These are phyloP conservation scores for Glycine latifolia DNA, from an alignment of 306 rosid genomes.

Conservation along the genomic window DNA sequence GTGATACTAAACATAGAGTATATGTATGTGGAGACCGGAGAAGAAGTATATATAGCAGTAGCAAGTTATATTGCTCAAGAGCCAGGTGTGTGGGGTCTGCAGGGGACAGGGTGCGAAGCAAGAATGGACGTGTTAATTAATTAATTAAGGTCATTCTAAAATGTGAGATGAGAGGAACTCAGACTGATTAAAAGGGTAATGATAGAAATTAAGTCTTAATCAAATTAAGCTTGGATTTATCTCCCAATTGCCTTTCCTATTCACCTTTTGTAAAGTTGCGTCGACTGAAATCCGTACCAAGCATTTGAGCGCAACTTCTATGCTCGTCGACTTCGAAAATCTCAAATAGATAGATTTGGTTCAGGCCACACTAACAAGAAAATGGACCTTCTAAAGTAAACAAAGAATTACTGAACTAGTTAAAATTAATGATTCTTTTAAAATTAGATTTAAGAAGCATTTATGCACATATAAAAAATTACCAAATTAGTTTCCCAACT, in stretches of 20 bases:
- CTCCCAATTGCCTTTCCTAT: background rate
- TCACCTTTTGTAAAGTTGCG: conserved; percentile 5
- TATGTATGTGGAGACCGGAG: background rate
- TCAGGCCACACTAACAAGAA: background rate
- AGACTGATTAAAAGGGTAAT: background rate
- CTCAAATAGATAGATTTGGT: background rate
- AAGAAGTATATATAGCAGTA: background rate
- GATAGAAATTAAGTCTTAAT: background rate
- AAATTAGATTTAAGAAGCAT: background rate
- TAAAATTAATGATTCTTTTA: background rate
- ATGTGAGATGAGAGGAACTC: background rate
- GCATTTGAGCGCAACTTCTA: background rate
- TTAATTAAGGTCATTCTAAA: background rate
- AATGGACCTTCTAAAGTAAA: background rate
- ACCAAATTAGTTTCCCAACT: background rate
- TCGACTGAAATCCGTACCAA: background rate
- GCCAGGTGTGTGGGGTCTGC: conserved; percentile 23
- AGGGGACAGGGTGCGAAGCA: conserved; percentile 20
- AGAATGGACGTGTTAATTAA: conserved; percentile 16
- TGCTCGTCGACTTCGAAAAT: background rate
- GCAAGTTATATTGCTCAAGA: background rate
- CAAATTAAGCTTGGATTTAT: conserved; percentile 17
- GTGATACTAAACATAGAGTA: too few relatives aligned
- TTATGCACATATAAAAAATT: too few relatives aligned
- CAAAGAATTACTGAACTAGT: background rate